phyloP scores from a whole-genome alignment of 2,329 filamentous ascomycete species.

The Penicillium paneum region DNA sequence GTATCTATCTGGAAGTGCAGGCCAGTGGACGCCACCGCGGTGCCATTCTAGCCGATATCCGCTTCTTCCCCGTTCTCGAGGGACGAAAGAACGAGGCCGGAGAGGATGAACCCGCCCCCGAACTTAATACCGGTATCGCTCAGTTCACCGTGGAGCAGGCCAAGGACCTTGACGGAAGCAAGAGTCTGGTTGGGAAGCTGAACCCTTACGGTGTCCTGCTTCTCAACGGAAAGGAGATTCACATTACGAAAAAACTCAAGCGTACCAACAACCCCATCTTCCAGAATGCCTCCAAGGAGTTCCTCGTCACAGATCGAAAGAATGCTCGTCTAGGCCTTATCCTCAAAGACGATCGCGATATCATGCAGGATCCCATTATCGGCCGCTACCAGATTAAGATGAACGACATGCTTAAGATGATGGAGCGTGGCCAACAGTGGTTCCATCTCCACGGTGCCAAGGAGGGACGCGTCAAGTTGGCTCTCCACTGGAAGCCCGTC shows the following conservation, averaged over 20 bases:
- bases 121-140: conserved; percentile 89
- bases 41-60: conserved; percentile 73
- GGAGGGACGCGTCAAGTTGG: conserved; percentile 84
- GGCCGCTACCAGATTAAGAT: conserved; percentile 95
- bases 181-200: conserved; percentile 85
- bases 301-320: conserved; percentile 91
- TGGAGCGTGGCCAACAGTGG: conserved; percentile 93
- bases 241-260: conserved; percentile 87
- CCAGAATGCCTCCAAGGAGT: conserved; percentile 87
- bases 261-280: conserved; percentile 97
- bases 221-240: conserved; percentile 87
- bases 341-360: conserved; percentile 91
- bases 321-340: conserved; percentile 85
- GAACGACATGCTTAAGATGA: conserved; percentile 86
- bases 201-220: conserved; percentile 88
- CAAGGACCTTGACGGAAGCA: conserved; percentile 89
- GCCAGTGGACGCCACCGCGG: conserved; percentile 81
- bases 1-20: conserved; percentile 78
- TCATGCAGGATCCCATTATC: conserved; percentile 76
- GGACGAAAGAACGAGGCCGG: conserved; percentile 66
- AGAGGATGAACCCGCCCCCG: conserved; percentile 73
- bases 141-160: conserved; percentile 92
- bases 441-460: conserved; percentile 81
- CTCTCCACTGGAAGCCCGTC: conserved; percentile 92
- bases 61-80: conserved; percentile 92